phyloP scores from a whole-genome alignment of 106 monocot species.

The Chionographis japonica region DNA sequence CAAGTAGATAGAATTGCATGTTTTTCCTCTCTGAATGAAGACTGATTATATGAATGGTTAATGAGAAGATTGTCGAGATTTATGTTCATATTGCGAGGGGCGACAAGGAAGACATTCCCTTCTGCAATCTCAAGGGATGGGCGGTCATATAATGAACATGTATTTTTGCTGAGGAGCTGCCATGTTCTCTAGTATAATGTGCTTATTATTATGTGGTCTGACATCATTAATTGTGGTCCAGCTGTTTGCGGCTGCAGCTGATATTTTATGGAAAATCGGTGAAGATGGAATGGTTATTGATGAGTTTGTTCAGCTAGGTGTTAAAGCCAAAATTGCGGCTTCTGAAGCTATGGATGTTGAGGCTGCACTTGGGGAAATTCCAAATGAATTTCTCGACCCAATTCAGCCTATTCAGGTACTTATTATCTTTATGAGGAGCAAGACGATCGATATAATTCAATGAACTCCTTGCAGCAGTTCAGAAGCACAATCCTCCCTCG shows the following conservation, averaged over 20 bases:
- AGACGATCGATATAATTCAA: too few relatives aligned
- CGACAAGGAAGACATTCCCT: constrained; percentile 73
- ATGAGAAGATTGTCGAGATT: constrained; percentile 80
- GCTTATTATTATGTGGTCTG: constrained; percentile 20
- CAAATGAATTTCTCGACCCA: too few relatives aligned
- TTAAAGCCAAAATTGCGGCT: too few relatives aligned
- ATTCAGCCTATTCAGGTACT: too few relatives aligned
- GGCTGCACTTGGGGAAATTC: too few relatives aligned
- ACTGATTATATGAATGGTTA: constrained; percentile 9
- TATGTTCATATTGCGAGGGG: constrained; percentile 96
- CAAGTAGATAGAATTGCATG: neutral
- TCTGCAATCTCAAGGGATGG: constrained; percentile 88
- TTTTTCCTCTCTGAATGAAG: constrained; percentile 14
- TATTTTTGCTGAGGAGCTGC: constrained; percentile 10
- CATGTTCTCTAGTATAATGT: neutral
- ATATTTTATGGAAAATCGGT: constrained; percentile 84
- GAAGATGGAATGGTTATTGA: constrained; percentile 64
- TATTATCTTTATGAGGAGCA: too few relatives aligned
- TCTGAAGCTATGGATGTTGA: too few relatives aligned
- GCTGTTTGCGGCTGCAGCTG: constrained; percentile 79
- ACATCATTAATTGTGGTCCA: constrained; percentile 24
- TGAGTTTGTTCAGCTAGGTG: constrained; percentile 79
- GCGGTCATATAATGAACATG: constrained; percentile 87
- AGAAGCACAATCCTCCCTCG: too few relatives aligned
- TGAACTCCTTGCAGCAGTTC: too few relatives aligned